Evolutionary conservation across 441 rosid genomes (phyloP), one percentile per base, ranked within the genome.

Genomic region (Isatis lusitanica): DNA sequence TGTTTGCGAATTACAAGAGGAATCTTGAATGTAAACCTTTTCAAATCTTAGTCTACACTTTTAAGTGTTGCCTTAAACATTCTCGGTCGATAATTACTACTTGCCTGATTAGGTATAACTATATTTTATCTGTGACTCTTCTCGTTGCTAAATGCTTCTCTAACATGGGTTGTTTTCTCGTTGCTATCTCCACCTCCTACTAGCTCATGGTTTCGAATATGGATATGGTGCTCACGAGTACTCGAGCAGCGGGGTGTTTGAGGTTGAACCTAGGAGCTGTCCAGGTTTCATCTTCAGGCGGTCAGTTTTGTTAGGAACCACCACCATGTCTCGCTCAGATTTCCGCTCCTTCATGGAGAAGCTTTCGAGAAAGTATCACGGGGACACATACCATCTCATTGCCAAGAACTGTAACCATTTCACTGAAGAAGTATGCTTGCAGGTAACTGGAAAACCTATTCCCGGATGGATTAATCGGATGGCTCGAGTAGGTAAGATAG

Each of bases 381-480:
- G 99, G 44, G 96, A 93, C 72, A 83, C 91, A 0, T 96, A 96
- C 68, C 97, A 89, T 87, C 83, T 96, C 87, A 90, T 96, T 78
- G 90, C 93, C 71, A 96, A 96, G 84, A 93, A 95, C 74, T 95
- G 99, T 85, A 95, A 95, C 82, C 99, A 93, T 86, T 95, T 95
- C 73, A 86, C 98, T 2, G 88, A 90, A 74, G 98, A 95, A 76
- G 98, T 90, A n/a, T 86, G 91, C 77, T 39, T 67, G 81, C 87
- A 72, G 81, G 82, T 91, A 67, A 90, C 90, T 12, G 97, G 99
- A 81, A 93, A 91, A 80, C 81, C 89, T 44, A 91, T 90, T 79
- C 98, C 99, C 43, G 96, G 97, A 78, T 96, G 98, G 98, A 88
- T 96, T 70, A 96, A 91, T 78, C 84, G 99, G 46, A 83, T 96